A percentile compares a stretch with the other conserved stretches of the same genome.
Conservation (phyloP, 179 eudicot species). For the Actinidia arguta region DNA sequence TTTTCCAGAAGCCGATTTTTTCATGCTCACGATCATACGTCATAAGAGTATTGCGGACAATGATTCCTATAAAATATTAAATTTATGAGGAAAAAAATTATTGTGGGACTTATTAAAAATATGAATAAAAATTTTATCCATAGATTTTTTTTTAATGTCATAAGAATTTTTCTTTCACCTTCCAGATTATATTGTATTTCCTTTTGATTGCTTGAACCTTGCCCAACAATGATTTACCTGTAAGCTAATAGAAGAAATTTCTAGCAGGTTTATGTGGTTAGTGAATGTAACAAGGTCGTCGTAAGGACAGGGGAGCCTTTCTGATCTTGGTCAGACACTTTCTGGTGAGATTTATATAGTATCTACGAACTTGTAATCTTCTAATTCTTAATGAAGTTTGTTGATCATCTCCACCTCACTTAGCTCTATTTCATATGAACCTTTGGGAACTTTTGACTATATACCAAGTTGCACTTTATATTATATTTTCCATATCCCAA, state of each 20-base stretch:
- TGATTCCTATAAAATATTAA: slow-evolving; percentile 54
- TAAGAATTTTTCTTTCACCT: not conserved
- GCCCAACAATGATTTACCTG: not conserved
- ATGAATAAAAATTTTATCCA: not conserved
- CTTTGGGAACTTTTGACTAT: not conserved
- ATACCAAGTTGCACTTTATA: not conserved
- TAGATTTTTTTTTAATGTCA: not conserved
- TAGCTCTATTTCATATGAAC: not conserved
- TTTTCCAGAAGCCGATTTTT: slow-evolving; percentile 96
- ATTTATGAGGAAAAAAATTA: not conserved
- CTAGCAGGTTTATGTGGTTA: not conserved
- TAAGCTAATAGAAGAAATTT: not conserved
- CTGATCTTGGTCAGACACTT: not conserved
- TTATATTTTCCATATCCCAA: not conserved
- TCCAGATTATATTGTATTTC: not conserved
- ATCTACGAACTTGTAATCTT: not conserved
- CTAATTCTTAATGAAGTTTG: not conserved
- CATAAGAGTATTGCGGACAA: slow-evolving; percentile 93
- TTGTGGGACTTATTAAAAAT: not conserved
- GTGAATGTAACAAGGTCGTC: not conserved
- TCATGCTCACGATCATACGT: slow-evolving; percentile 88
- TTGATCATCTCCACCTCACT: not conserved
- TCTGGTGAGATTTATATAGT: not conserved
- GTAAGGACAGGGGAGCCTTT: not conserved
- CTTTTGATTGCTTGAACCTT: not conserved